Evolutionary conservation across 257 asterid species (phyloP), one percentile per base, ranked within the genome.

Genomic region (Plectranthus barbatus): DNA sequence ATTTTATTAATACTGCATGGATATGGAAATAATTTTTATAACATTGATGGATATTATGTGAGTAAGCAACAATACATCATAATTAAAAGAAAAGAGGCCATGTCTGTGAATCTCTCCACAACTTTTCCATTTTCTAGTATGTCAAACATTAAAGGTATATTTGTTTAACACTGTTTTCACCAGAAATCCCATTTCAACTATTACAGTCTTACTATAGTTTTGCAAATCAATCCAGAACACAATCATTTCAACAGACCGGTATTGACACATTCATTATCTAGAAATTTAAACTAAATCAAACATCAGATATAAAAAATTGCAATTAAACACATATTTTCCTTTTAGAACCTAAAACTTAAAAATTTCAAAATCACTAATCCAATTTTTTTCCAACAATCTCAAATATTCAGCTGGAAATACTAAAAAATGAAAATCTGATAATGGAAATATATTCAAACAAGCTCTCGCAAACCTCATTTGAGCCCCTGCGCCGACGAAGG

Each of bases 401-500:
- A 17, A 7, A 57, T 29, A 19, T 56, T 18, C 33, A 56, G 34
- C 62, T 10, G 34, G 1, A 18, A 5, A 18, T 19, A 12, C 37
- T 13, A 12, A 56, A n/a, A 20, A 4, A 2, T 11, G 1, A 1
- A 20, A 57, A 19, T 39, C 8, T 20, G 36, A 21, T 5, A 18
- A 12, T 58, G 34, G 20, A 57, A 39, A 21, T 2, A 20, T 21
- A 58, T 20, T 31, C n/a, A 39, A 20, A 58, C 19, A 13, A 39
- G 36, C 21, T 9, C 18, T 19, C 60, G 63, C 71, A 42, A 57
- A 93, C 99, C 99, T 93, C 99, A 80, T 81, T 87, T 17, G 97
- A 90, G 66, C 87, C 92, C 73, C 69, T 87, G 48, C 99, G 97
- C 20, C 97, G 86, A 31, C 99, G 97, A 9, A 83, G 6, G 18